These are phyloP conservation scores for Punica granatum DNA, from an alignment of 345 rosid genomes.

Conservation along the genomic window DNA sequence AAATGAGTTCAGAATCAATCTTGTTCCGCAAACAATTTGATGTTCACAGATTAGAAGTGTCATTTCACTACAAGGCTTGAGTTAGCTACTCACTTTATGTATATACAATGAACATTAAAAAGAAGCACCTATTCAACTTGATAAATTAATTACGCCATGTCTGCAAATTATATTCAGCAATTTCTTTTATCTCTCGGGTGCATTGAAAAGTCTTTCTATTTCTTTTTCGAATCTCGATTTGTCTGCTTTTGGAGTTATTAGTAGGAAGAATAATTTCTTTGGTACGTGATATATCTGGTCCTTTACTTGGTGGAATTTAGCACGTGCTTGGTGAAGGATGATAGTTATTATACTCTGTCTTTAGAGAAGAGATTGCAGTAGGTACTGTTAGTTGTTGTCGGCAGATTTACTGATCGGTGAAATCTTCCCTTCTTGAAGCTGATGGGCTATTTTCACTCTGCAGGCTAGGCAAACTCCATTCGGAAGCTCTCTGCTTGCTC, in stretches of 20 bases:
- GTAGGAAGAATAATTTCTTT: neutral
- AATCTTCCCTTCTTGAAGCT: neutral
- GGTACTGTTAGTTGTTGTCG: neutral
- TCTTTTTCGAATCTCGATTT: too few species aligned
- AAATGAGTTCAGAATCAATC: neutral
- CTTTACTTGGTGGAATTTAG: neutral
- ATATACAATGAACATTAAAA: neutral
- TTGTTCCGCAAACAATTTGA: too few species aligned
- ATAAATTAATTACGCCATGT: neutral
- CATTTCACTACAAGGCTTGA: neutral
- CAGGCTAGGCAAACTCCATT: conserved; percentile 91
- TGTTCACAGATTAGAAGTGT: neutral
- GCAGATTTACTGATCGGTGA: neutral
- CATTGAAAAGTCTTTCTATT: neutral
- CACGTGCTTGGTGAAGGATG: neutral
- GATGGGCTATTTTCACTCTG: conserved; percentile 1
- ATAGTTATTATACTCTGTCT: neutral
- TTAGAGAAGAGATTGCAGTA: neutral
- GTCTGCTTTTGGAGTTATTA: neutral
- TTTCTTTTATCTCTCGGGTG: neutral
- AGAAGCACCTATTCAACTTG: neutral
- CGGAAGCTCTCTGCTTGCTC: conserved; percentile 77
- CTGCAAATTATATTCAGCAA: neutral
- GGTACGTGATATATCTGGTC: neutral
- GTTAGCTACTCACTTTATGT: neutral